Conservation (phyloP, 306 rosid genomes). For the Cajanus cajan region DNA sequence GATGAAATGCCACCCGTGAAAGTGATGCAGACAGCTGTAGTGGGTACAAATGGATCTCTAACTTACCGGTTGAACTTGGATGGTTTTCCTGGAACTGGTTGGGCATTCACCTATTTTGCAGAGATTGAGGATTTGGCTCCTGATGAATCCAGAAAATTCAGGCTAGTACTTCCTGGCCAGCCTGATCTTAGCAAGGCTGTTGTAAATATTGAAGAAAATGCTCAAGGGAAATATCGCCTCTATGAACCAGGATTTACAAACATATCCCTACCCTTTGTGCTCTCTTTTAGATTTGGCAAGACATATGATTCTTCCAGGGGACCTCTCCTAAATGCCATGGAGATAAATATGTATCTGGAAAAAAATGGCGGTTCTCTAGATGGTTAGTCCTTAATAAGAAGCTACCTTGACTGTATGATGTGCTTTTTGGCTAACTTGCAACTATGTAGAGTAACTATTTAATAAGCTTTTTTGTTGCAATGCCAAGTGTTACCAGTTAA, state of each 20-base stretch:
- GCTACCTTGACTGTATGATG: conserved; percentile 9
- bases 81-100: conserved; percentile 85
- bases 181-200: conserved; percentile 76
- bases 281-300: conserved; percentile 75
- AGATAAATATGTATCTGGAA: conserved; percentile 81
- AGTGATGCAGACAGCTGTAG: conserved; percentile 99
- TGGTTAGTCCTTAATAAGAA: conserved; percentile 50
- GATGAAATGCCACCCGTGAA: conserved; percentile 78
- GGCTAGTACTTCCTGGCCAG: conserved; percentile 77
- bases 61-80: conserved; percentile 88
- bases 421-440: conserved; percentile 14
- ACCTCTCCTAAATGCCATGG: conserved; percentile 92
- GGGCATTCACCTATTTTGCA: conserved; percentile 89
- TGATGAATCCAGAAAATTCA: conserved; percentile 78
- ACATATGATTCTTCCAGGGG: conserved; percentile 80
- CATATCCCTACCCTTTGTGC: conserved; percentile 75
- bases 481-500: conserved; percentile 2
- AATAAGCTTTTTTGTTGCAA: not conserved
- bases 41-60: conserved; percentile 81
- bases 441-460: not conserved
- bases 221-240: conserved; percentile 81
- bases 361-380: conserved; percentile 76
- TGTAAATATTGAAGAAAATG: conserved; percentile 93
- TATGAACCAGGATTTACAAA: conserved; percentile 90
- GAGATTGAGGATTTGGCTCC: conserved; percentile 86